Percentiles rank a stretch among this genome's conserved stretches.
phyloP scores from a whole-genome alignment of 345 rosid genomes.

The Populus alba region DNA sequence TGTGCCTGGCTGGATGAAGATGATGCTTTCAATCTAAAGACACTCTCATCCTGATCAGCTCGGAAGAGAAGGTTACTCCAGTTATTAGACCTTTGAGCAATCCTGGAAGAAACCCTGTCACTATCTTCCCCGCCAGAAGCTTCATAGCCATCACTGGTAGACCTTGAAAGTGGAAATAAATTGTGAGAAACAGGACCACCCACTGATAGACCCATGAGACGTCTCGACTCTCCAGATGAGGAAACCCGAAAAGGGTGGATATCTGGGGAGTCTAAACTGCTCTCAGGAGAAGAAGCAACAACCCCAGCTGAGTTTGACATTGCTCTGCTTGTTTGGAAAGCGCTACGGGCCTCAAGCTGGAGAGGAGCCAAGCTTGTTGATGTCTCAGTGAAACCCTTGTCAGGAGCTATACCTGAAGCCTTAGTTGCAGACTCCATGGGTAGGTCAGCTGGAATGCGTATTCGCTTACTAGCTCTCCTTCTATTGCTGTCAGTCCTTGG shows the following conservation, averaged over 20 bases:
- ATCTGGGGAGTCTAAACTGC: conserved; percentile 93
- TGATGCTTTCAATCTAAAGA: conserved; percentile 44
- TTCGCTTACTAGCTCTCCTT: conserved; percentile 65
- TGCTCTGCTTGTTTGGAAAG: conserved; percentile 86
- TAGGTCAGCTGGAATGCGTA: conserved; percentile 70
- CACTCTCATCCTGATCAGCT: conserved; percentile 47
- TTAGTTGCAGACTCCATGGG: conserved; percentile 57
- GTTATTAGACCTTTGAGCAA: conserved; percentile 57
- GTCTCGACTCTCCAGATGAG: conserved; percentile 66
- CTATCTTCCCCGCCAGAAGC: conserved; percentile 99
- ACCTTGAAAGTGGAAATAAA: conserved; percentile 79
- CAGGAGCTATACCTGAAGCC: conserved; percentile 34
- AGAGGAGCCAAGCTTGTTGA: conserved; percentile 82
- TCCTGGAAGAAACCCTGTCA: conserved; percentile 79
- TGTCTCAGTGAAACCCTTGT: conserved; percentile 53
- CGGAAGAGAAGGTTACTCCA: conserved; percentile 54
- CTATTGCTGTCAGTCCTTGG: conserved; percentile 61
- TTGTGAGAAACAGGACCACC: conserved; percentile 45
- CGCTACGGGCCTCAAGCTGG: conserved; percentile 87
- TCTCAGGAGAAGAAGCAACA: conserved; percentile 87
- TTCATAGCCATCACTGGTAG: conserved; percentile 92
- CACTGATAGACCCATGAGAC: conserved; percentile 51
- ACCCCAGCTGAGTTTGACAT: conserved; percentile 73
- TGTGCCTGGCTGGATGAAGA: conserved; percentile 44
- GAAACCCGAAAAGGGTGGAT: conserved; percentile 85